Evolutionary conservation across 495 filamentous ascomycete genomes (phyloP).

Genomic region (Penicillium soppii): DNA sequence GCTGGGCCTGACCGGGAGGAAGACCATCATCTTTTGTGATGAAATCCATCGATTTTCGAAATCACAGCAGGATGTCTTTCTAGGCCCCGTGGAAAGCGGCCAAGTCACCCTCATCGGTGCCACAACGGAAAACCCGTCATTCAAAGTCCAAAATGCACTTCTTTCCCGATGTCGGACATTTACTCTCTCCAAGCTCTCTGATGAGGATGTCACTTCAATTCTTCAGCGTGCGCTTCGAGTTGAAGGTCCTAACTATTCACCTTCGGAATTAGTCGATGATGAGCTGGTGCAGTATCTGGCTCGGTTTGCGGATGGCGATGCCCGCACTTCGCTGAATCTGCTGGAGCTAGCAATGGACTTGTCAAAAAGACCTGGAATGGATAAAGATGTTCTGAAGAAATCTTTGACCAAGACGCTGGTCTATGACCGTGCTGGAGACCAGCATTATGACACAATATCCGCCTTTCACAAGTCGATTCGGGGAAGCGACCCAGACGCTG

Average conservation of each 20-base stretch:
- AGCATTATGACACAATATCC: slow-evolving; percentile 93
- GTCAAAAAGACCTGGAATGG: slow-evolving; percentile 51
- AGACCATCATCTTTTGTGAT: slow-evolving; percentile 97
- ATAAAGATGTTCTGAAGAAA: slow-evolving; percentile 68
- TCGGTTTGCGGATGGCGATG: slow-evolving; percentile 86
- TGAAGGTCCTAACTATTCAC: slow-evolving; percentile 56
- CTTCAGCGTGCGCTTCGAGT: slow-evolving; percentile 67
- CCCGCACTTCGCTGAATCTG: slow-evolving; percentile 87
- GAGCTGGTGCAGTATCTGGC: slow-evolving; percentile 79
- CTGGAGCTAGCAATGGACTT: slow-evolving; percentile 79
- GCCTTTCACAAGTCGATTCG: slow-evolving; percentile 96
- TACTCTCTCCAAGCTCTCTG: slow-evolving; percentile 71
- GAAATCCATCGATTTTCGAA: slow-evolving; percentile 96
- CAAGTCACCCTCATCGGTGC: slow-evolving; percentile 91
- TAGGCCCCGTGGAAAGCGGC: slow-evolving; percentile 89
- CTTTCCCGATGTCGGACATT: slow-evolving; percentile 90
- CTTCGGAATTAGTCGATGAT: slow-evolving; percentile 66
- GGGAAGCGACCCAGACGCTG: slow-evolving; percentile 79
- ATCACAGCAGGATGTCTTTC: slow-evolving; percentile 90
- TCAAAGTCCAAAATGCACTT: slow-evolving; percentile 87
- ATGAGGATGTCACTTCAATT: slow-evolving; percentile 69
- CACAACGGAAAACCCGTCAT: slow-evolving; percentile 95
- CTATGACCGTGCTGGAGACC: slow-evolving; percentile 92
- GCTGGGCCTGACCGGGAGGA: slow-evolving; percentile 74
- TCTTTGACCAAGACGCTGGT: slow-evolving; percentile 86